phyloP scores from a whole-genome alignment of 495 filamentous ascomycete genomes.

The Aspergillus sparsus region DNA sequence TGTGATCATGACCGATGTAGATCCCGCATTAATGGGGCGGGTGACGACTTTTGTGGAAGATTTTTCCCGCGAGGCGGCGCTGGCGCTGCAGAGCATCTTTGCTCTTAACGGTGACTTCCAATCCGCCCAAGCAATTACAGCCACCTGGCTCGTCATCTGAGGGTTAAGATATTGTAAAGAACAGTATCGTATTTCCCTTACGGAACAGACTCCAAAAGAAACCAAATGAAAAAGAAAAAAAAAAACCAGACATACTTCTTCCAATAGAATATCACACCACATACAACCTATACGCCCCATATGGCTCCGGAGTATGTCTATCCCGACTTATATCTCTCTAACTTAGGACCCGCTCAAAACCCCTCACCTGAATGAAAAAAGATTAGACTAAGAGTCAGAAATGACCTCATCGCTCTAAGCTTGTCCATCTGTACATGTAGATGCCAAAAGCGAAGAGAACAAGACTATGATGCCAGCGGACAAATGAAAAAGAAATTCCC shows the following conservation, averaged over 20 bases:
- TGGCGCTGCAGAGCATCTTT: conserved; percentile 70
- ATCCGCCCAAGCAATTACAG: conserved; percentile 57
- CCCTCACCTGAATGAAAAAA: background rate
- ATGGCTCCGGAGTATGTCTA: background rate
- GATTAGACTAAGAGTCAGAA: background rate
- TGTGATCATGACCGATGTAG: conserved; percentile 31
- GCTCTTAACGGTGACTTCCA: conserved; percentile 61
- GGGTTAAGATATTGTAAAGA: background rate
- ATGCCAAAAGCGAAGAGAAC: background rate
- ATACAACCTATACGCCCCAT: background rate
- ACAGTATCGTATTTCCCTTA: background rate
- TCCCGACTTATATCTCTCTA: background rate
- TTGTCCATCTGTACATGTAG: background rate
- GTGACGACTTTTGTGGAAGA: conserved; percentile 50
- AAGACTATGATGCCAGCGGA: background rate
- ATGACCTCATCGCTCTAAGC: background rate
- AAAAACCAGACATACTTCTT: background rate
- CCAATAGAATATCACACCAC: conserved; percentile 1
- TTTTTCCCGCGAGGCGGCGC: conserved; percentile 72
- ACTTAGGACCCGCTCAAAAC: background rate
- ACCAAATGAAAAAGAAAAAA: background rate
- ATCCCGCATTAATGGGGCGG: conserved; percentile 17
- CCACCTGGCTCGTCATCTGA: conserved; percentile 44
- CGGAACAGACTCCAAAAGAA: background rate
- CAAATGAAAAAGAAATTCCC: background rate